Conservation (phyloP, 306 rosid genomes). For the Quercus cerris region DNA sequence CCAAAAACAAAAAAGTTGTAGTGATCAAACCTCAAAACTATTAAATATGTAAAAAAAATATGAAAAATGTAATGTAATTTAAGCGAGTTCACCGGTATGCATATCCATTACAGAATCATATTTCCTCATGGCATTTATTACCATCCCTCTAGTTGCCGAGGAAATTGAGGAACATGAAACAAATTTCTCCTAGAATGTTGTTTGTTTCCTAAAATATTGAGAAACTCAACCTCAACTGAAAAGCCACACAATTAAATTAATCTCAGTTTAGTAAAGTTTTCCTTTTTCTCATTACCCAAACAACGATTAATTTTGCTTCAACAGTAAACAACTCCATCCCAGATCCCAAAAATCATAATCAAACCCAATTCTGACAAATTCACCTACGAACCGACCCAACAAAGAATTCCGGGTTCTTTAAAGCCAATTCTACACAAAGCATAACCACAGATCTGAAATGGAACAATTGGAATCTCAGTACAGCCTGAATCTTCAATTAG, state of each 20-base stretch:
- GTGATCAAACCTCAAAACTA: neutral
- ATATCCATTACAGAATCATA: neutral
- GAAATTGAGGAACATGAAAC: conserved; percentile 2
- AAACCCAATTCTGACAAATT: neutral
- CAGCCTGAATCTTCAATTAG: neutral
- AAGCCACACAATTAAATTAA: neutral
- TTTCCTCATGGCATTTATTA: neutral
- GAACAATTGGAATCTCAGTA: neutral
- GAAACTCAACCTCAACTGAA: neutral
- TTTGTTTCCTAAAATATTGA: neutral
- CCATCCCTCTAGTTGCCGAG: neutral
- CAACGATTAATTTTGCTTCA: neutral
- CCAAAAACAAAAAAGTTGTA: neutral
- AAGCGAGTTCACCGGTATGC: no score
- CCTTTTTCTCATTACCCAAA: neutral
- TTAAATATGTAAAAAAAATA: neutral
- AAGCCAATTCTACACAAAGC: neutral
- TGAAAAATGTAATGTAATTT: no score
- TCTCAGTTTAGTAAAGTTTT: neutral
- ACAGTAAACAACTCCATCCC: neutral
- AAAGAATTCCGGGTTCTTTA: neutral
- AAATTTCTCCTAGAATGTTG: neutral
- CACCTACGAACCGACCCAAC: neutral
- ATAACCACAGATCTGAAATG: neutral
- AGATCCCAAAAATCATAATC: neutral